These are phyloP conservation scores for Przewalskia tangutica DNA, from an alignment of 257 asterid genomes.

Conservation along the genomic window DNA sequence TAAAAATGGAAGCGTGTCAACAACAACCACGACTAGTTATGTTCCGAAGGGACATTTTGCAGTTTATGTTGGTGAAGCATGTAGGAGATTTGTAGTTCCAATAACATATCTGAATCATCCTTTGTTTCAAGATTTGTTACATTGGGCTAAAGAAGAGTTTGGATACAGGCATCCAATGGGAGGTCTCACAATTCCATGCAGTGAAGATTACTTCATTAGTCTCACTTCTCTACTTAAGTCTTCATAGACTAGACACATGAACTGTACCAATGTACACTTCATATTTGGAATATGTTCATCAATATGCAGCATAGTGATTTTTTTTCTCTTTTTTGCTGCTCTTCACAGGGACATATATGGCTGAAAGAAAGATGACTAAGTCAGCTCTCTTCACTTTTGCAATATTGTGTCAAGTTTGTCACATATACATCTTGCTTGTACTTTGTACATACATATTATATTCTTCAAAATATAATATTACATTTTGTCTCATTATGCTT, in stretches of 20 bases:
- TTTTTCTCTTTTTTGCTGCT: neutral
- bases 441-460: neutral
- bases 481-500: neutral
- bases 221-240: slow-evolving; percentile 9
- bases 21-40: neutral
- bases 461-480: neutral
- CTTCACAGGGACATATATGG: neutral
- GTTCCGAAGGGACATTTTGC: slow-evolving; percentile 10
- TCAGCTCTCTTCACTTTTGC: neutral
- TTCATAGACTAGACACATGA: neutral
- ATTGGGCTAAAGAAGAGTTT: slow-evolving; percentile 6
- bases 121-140: slow-evolving; percentile 8
- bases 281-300: neutral
- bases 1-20: slow-evolving; percentile 14
- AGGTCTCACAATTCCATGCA: slow-evolving; percentile 13
- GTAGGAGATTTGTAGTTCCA: slow-evolving; percentile 7
- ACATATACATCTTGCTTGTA: neutral
- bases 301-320: neutral
- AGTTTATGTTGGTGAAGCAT: slow-evolving; percentile 7
- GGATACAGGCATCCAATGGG: slow-evolving; percentile 15
- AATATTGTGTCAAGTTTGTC: neutral
- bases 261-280: neutral
- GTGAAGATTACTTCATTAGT: slow-evolving; percentile 1
- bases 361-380: neutral
- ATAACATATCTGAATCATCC: slow-evolving; percentile 7